A percentile compares a stretch with the other conserved stretches of the same genome.
These are phyloP conservation scores for Pisolithus marmoratus DNA, from an alignment of 768 basidiomycete species.

Conservation along the genomic window DNA sequence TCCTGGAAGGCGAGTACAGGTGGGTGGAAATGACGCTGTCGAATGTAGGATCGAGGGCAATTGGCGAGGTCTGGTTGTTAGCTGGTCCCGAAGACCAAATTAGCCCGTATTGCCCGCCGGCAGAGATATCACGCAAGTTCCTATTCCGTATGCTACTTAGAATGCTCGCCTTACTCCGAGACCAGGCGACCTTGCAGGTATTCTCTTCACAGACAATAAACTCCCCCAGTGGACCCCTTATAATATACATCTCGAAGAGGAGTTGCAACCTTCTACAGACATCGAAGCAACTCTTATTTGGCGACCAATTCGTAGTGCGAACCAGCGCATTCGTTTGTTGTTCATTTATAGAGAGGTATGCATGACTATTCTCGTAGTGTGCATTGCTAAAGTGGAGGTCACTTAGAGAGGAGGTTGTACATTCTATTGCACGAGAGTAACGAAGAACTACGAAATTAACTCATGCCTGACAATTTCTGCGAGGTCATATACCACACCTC, in stretches of 20 bases:
- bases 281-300: slow-evolving; percentile 48
- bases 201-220: slow-evolving; percentile 47
- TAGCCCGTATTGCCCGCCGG: slow-evolving; percentile 37
- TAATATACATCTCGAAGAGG: slow-evolving; percentile 35
- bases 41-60: slow-evolving; percentile 57
- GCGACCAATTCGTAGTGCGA: slow-evolving; percentile 44
- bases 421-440: slow-evolving; percentile 56
- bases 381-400: slow-evolving; percentile 4
- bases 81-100: slow-evolving; percentile 55
- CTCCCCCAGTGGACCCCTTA: slow-evolving; percentile 42
- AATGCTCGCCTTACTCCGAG: slow-evolving; percentile 8
- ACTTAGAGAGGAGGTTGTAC: slow-evolving; percentile 39
- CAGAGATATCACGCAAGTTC: slow-evolving; percentile 16
- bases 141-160: not conserved
- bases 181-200: slow-evolving; percentile 26
- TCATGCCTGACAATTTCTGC: slow-evolving; percentile 52
- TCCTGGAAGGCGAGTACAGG: slow-evolving; percentile 68
- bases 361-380: not conserved
- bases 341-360: slow-evolving; percentile 64
- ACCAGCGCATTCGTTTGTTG: slow-evolving; percentile 51
- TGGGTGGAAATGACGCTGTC: slow-evolving; percentile 50
- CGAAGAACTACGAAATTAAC: slow-evolving; percentile 52
- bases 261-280: slow-evolving; percentile 43
- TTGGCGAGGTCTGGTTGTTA: slow-evolving; percentile 71
- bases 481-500: slow-evolving; percentile 45